phyloP scores from a whole-genome alignment of 441 rosid genomes.

The Metrosideros polymorpha region DNA sequence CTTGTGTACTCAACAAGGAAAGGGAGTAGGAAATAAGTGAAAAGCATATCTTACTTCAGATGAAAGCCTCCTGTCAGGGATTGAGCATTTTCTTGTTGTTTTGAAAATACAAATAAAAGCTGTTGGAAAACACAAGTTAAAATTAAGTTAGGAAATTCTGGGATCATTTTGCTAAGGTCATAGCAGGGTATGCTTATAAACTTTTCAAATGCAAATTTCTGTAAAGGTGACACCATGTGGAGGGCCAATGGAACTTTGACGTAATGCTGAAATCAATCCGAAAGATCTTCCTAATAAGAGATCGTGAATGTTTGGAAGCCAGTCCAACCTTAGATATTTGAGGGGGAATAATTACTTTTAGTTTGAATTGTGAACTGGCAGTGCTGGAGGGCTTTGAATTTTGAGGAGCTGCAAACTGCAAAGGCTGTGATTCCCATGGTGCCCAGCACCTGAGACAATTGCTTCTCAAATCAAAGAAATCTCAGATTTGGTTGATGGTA shows the following conservation, averaged over 20 bases:
- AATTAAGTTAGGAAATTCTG: background rate
- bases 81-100: background rate
- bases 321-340: background rate
- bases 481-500: background rate
- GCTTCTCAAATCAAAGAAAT: background rate
- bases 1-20: background rate
- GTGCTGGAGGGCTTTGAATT: background rate
- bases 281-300: background rate
- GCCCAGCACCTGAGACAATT: fast-evolving
- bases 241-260: background rate
- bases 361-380: background rate
- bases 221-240: background rate
- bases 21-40: background rate
- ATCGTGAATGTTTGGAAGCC: background rate
- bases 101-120: background rate
- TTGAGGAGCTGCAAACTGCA: background rate
- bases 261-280: background rate
- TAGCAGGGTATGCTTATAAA: background rate
- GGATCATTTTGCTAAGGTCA: background rate
- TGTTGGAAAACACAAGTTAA: background rate
- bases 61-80: background rate
- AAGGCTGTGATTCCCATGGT: background rate
- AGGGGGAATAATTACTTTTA: background rate
- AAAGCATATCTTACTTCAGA: background rate
- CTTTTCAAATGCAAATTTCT: background rate